Evolutionary conservation across 805 yeast species (phyloP).

Genomic region (Lachancea kluyveri): DNA sequence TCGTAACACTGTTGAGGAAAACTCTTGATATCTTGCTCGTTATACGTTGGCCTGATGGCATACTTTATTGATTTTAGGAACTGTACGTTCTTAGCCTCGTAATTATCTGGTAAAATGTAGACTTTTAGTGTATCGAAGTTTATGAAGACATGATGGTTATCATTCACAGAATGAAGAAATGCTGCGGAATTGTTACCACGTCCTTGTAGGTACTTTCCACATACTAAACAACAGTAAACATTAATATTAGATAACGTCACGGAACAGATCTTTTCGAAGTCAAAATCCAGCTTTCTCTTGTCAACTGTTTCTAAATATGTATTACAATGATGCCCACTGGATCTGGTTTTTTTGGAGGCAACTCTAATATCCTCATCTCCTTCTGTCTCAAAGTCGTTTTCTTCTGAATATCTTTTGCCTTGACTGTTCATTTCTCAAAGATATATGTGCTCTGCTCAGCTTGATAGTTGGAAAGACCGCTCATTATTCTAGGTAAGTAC

Average conservation of each 20-base stretch:
- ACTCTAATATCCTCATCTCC: neutral
- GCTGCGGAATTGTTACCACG: conserved; percentile 60
- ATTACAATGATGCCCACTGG: neutral
- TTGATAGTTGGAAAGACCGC: too few species aligned
- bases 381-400: neutral
- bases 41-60: conserved; percentile 47
- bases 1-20: conserved; percentile 36
- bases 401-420: neutral
- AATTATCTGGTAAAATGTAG: conserved; percentile 58
- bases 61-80: conserved; percentile 46
- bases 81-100: conserved; percentile 30
- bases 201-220: conserved; percentile 73
- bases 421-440: neutral
- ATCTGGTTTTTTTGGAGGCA: neutral
- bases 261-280: conserved; percentile 59
- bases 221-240: conserved; percentile 64
- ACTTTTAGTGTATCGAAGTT: conserved; percentile 44
- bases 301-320: conserved; percentile 25
- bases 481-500: too few species aligned
- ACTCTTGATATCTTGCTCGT: conserved; percentile 26
- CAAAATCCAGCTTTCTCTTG: conserved; percentile 48
- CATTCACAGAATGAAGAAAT: conserved; percentile 57
- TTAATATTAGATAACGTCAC: conserved; percentile 54
- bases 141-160: conserved; percentile 57
- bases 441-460: too few species aligned